Evolutionary conservation across 2,329 filamentous ascomycete species (phyloP).

Genomic region (Biscogniauxia mediterranea): DNA sequence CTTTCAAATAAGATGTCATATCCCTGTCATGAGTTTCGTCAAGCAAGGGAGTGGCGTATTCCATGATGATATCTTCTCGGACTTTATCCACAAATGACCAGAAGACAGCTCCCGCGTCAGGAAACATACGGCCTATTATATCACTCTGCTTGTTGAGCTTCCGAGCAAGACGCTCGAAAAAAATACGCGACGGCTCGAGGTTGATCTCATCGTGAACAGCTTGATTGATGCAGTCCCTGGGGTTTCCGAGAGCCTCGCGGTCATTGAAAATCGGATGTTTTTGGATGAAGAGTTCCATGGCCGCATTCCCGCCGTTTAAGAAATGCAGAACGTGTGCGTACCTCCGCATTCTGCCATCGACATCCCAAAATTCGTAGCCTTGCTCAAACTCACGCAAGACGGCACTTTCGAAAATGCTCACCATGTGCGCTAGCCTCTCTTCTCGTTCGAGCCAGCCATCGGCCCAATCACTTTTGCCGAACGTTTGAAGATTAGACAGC

Average conservation of each 20-base stretch:
- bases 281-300: slow-evolving; percentile 81
- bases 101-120: slow-evolving; percentile 67
- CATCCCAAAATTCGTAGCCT: slow-evolving; percentile 84
- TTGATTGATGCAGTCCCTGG: slow-evolving; percentile 78
- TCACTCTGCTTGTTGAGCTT: slow-evolving; percentile 80
- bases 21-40: slow-evolving; percentile 81
- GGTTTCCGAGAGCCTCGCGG: slow-evolving; percentile 66
- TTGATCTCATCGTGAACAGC: slow-evolving; percentile 65
- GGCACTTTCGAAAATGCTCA: slow-evolving; percentile 83
- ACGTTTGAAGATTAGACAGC: slow-evolving; percentile 75
- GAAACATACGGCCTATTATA: slow-evolving; percentile 81
- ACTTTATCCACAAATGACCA: slow-evolving; percentile 79
- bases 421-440: slow-evolving; percentile 71
- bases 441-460: slow-evolving; percentile 70
- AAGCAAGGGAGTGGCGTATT: slow-evolving; percentile 81
- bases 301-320: slow-evolving; percentile 77
- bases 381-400: slow-evolving; percentile 90
- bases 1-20: slow-evolving; percentile 76
- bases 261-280: slow-evolving; percentile 83
- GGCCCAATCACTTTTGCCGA: slow-evolving; percentile 78
- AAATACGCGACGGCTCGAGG: slow-evolving; percentile 75
- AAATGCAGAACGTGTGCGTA: slow-evolving; percentile 84
- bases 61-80: slow-evolving; percentile 78
- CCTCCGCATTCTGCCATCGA: slow-evolving; percentile 82
- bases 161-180: slow-evolving; percentile 72